Evolutionary conservation across 2,329 filamentous ascomycete species (phyloP).

Genomic region (Aspergillus transmontanensis): DNA sequence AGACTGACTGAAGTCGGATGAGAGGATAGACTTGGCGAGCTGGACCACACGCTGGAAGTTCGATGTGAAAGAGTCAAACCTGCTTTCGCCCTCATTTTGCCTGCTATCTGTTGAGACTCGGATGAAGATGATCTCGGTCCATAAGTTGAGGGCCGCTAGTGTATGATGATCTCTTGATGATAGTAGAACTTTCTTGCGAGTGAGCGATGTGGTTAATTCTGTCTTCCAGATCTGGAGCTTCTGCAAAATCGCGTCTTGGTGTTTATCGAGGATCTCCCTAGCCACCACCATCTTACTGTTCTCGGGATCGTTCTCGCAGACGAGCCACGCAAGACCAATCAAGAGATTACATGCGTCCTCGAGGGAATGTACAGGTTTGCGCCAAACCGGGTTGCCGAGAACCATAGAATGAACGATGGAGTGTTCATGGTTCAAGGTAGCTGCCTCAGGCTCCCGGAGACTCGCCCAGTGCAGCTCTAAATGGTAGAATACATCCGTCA

Average conservation of each 20-base stretch:
- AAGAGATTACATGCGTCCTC: neutral
- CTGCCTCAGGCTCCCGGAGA: constrained; percentile 7
- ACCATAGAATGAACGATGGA: neutral
- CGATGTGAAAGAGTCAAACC: neutral
- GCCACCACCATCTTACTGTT: neutral
- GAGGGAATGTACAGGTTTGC: neutral
- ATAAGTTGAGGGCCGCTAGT: neutral
- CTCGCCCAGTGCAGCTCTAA: constrained; percentile 16
- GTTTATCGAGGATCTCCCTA: neutral
- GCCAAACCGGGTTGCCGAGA: neutral
- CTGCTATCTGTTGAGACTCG: neutral
- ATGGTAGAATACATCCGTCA: constrained; percentile 12
- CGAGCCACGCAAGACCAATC: neutral
- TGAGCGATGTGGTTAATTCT: neutral
- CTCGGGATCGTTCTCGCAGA: neutral
- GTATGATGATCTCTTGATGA: neutral
- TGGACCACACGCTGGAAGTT: neutral
- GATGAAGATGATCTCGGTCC: neutral
- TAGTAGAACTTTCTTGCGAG: neutral
- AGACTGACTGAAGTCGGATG: neutral
- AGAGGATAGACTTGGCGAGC: neutral
- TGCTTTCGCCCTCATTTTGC: neutral
- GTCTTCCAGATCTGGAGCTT: neutral
- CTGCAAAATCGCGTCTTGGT: neutral
- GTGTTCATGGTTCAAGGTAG: neutral